Evolutionary conservation across 2,329 filamentous ascomycete genomes (phyloP), one percentile per base, ranked within the genome.

Genomic region (Aspergillus awamori): DNA sequence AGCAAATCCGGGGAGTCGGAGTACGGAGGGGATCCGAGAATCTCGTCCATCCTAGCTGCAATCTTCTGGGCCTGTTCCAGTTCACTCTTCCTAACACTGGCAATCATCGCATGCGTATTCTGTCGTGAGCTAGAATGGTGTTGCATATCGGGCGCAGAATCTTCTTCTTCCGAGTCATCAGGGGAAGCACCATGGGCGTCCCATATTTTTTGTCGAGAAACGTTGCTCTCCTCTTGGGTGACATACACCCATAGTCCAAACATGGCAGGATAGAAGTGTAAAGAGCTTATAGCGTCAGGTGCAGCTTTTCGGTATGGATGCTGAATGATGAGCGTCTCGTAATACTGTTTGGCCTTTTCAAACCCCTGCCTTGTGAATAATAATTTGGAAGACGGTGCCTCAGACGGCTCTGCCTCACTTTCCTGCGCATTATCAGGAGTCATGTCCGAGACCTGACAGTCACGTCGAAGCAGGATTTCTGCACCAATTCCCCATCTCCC

Each of bases 401-500:
- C 28, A n/a, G 28, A 58, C 28, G 52, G 38, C 0, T 26, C 41
- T 33, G 13, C 58, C 52, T 62, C 60, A 41, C 30, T 28, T 22
- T 57, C 30, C 39, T 15, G n/a, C 15, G 17, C 20, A 33, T 38
- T 24, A 13, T 53, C 59, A 26, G 61, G n/a, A 17, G 59, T 17
- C 26, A 38, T 67, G 26, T 61, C 60, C 17, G 67, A 62, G 59
- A 63, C 64, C 59, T 74, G 64, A 58, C 63, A 67, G 66, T 70
- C 78, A 70, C 76, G 76, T 15, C 89, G 85, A 78, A 96, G 87
- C 59, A 97, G 78, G 20, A 97, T 86, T 77, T 97, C 93, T 2
- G 91, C 92, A 0, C 92, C 93, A 48, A 97, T 84, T 13, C 89
- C 89, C 94, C 93, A 97, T 65, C 90, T 84, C 38, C 86, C 84